Evolutionary conservation across 2,329 filamentous ascomycete species (phyloP).

Genomic region (Ceratocystis diversiconidia): DNA sequence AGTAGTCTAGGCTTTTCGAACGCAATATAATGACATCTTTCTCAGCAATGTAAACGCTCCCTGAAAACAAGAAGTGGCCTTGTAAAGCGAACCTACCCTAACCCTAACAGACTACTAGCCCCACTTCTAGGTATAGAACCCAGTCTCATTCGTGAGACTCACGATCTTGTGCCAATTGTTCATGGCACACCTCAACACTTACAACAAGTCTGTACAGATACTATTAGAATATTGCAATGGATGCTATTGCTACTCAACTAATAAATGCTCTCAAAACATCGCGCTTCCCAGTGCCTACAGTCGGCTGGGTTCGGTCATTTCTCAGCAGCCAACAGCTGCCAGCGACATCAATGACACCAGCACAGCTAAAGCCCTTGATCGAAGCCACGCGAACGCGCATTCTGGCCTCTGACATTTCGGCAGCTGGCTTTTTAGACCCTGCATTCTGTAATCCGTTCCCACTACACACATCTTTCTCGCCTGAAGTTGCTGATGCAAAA

Average conservation of each 20-base stretch:
- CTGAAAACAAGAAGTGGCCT: constrained; percentile 2
- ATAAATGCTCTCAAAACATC: constrained; percentile 36
- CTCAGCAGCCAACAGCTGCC: constrained; percentile 40
- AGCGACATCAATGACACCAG: constrained; percentile 29
- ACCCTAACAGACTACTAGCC: background rate
- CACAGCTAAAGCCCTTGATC: constrained; percentile 48
- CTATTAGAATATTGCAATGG: constrained; percentile 22
- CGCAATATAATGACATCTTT: constrained; percentile 4
- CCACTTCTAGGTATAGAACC: background rate
- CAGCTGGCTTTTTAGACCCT: constrained; percentile 37
- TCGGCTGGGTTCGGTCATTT: constrained; percentile 50
- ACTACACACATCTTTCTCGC: constrained; percentile 35
- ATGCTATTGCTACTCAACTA: constrained; percentile 32
- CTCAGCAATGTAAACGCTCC: background rate
- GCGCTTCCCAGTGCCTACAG: constrained; percentile 38
- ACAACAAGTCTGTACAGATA: too few species aligned
- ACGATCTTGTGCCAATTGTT: too few species aligned
- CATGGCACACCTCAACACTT: too few species aligned
- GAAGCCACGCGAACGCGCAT: constrained; percentile 72
- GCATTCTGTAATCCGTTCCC: constrained; percentile 35
- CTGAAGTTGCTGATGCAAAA: constrained; percentile 38
- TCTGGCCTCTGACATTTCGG: constrained; percentile 61
- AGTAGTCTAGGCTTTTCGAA: too few species aligned
- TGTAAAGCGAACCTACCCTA: background rate
- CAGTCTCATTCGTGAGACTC: too few species aligned